phyloP scores from a whole-genome alignment of 2,329 filamentous ascomycete species.

The Phoma sp. region DNA sequence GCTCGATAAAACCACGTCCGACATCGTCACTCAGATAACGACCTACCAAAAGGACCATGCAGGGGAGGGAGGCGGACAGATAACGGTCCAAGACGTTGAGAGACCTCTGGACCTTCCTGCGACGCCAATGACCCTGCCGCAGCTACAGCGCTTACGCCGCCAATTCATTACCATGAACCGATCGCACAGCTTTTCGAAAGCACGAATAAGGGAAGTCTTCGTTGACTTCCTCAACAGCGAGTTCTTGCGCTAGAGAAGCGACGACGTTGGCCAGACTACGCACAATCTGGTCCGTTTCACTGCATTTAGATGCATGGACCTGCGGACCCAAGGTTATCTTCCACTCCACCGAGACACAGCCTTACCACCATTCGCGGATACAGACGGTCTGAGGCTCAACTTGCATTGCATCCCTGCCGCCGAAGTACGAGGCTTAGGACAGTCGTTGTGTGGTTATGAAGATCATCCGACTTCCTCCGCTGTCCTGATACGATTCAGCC shows the following conservation, averaged over 20 bases:
- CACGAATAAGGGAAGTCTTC: slow-evolving; percentile 48
- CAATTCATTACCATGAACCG: slow-evolving; percentile 81
- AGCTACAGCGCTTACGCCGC: slow-evolving; percentile 77
- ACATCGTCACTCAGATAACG: slow-evolving; percentile 73
- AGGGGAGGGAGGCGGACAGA: slow-evolving; percentile 67
- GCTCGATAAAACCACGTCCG: slow-evolving; percentile 79
- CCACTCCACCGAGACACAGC: slow-evolving; percentile 24
- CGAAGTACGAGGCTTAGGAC: neutral
- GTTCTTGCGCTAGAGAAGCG: slow-evolving; percentile 38
- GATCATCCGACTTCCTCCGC: slow-evolving; percentile 20
- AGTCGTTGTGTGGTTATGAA: neutral
- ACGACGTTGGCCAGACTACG: neutral
- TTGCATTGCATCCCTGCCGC: slow-evolving; percentile 9
- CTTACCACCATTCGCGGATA: slow-evolving; percentile 12
- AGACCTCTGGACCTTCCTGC: slow-evolving; percentile 70
- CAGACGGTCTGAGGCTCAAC: slow-evolving; percentile 13
- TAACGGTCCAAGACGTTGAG: slow-evolving; percentile 62
- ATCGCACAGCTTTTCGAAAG: slow-evolving; percentile 61
- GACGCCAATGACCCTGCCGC: slow-evolving; percentile 72
- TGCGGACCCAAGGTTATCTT: slow-evolving; percentile 9
- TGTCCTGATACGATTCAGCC: neutral
- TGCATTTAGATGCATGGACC: neutral
- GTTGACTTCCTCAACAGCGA: slow-evolving; percentile 50
- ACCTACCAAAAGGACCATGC: slow-evolving; percentile 71
- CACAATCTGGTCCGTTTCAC: neutral